A percentile compares a stretch with the other conserved stretches of the same genome.
These are phyloP conservation scores for Rhizopogon sp. DNA, from an alignment of 768 basidiomycete species.

Conservation along the genomic window DNA sequence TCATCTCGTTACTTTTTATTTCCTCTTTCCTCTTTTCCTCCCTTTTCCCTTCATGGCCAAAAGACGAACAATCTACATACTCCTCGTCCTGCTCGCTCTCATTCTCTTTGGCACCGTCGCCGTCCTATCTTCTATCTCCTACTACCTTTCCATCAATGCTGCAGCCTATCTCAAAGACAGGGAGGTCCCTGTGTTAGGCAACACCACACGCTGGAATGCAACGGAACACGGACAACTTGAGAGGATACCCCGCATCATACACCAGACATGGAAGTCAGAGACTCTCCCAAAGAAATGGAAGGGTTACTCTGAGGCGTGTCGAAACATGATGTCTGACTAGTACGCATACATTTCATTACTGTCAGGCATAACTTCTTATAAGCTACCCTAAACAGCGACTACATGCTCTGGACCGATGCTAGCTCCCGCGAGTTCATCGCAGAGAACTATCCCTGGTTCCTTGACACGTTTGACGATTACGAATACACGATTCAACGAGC, in stretches of 20 bases:
- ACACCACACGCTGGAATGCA: constrained; percentile 58
- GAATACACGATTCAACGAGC: constrained; percentile 91
- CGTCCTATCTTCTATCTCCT: constrained; percentile 88
- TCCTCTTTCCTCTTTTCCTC: background rate
- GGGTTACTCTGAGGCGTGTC: constrained; percentile 75
- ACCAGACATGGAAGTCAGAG: constrained; percentile 98
- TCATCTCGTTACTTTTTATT: background rate
- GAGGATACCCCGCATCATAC: constrained; percentile 86
- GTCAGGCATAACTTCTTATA: constrained; percentile 7
- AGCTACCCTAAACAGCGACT: constrained; percentile 55
- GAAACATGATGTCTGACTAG: constrained; percentile 95
- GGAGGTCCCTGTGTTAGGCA: constrained; percentile 60
- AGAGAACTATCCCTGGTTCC: constrained; percentile 84
- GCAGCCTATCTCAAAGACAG: constrained; percentile 75
- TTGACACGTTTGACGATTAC: constrained; percentile 91
- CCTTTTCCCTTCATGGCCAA: constrained; percentile 30
- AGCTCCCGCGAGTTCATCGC: constrained; percentile 87
- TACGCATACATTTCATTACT: constrained; percentile 39
- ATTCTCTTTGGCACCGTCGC: constrained; percentile 84
- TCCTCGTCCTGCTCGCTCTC: constrained; percentile 59
- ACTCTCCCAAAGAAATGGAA: constrained; percentile 80
- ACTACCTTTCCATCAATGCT: constrained; percentile 79
- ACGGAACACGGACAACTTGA: constrained; percentile 59
- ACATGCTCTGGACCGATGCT: constrained; percentile 97
- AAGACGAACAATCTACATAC: constrained; percentile 39